phyloP scores from a whole-genome alignment of 805 yeast species.

The Yueomyces sinensis region DNA sequence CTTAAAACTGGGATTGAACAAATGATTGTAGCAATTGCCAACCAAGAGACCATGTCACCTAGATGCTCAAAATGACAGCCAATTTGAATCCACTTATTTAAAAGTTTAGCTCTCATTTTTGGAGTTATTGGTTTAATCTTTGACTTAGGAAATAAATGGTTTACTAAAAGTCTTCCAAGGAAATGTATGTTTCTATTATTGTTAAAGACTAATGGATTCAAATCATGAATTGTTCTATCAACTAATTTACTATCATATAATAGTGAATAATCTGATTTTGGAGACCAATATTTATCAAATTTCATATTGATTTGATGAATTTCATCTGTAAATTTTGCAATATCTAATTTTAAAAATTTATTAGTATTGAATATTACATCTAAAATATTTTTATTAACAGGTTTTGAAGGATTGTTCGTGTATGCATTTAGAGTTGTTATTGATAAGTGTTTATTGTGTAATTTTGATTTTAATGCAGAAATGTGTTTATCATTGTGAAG shows the following conservation, averaged over 20 bases:
- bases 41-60: conserved; percentile 93
- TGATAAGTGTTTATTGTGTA: conserved; percentile 37
- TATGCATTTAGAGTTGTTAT: conserved; percentile 27
- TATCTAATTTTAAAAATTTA: conserved; percentile 40
- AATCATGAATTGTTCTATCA: conserved; percentile 3
- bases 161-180: conserved; percentile 53
- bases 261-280: conserved; percentile 64
- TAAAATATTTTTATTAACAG: conserved; percentile 10
- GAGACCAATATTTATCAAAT: conserved; percentile 63
- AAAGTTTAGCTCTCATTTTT: conserved; percentile 42
- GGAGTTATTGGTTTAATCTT: conserved; percentile 3
- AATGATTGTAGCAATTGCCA: conserved; percentile 72
- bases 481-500: conserved; percentile 39
- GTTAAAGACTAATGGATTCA: conserved; percentile 71
- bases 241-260: conserved; percentile 37
- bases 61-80: conserved; percentile 64
- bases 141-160: conserved; percentile 43
- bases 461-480: conserved; percentile 36
- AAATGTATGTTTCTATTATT: conserved; percentile 57
- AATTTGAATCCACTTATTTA: conserved; percentile 75
- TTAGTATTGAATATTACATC: conserved; percentile 20
- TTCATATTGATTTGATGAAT: conserved; percentile 54
- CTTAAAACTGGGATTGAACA: conserved; percentile 76
- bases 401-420: conserved; percentile 1
- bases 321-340: conserved; percentile 44